These are phyloP conservation scores for Hypoxylon trugodes DNA, from an alignment of 495 filamentous ascomycete genomes.

Conservation along the genomic window DNA sequence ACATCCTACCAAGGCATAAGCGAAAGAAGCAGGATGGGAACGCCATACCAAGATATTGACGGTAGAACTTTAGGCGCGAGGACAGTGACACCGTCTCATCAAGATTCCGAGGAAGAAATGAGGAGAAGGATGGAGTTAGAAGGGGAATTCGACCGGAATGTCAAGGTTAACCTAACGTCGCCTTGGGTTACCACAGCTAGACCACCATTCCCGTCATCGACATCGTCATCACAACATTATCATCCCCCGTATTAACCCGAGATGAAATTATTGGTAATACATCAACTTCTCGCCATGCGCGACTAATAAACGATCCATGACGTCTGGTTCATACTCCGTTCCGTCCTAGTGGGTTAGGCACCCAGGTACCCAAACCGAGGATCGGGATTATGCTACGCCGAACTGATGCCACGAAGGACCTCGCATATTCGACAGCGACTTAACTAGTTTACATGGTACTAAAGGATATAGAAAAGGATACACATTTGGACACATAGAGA, in stretches of 20 bases:
- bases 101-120: constrained; percentile 14
- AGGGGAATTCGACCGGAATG: constrained; percentile 36
- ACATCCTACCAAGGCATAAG: constrained; percentile 9
- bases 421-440: not conserved
- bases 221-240: constrained; percentile 25
- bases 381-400: not conserved
- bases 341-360: not conserved
- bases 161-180: constrained; percentile 28
- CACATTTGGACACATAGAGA: not conserved
- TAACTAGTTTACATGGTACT: not conserved
- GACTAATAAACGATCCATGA: not conserved
- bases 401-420: not conserved
- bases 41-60: constrained; percentile 3
- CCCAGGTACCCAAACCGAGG: not conserved
- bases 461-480: not conserved
- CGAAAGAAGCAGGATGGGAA: constrained; percentile 8
- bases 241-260: constrained; percentile 14
- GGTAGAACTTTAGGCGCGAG: constrained; percentile 2
- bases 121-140: constrained; percentile 31
- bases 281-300: not conserved
- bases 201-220: constrained; percentile 7
- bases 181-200: constrained; percentile 26
- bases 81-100: not conserved
- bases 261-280: not conserved
- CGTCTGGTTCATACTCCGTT: not conserved